These are phyloP conservation scores for Pilaira anomala DNA, from an alignment of 192 early-diverging fungal species.

Conservation along the genomic window DNA sequence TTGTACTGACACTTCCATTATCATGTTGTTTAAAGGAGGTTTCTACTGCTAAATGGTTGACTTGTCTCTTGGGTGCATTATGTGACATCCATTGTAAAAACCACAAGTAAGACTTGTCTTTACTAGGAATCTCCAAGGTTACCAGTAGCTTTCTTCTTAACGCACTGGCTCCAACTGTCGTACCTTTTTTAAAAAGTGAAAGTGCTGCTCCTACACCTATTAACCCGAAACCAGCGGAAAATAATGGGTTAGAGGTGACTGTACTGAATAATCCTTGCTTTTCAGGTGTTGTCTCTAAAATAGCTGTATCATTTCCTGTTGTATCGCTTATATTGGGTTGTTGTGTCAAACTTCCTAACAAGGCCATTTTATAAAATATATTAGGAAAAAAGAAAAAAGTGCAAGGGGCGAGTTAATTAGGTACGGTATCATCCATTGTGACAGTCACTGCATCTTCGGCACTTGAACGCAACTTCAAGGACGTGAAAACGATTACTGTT, in stretches of 20 bases:
- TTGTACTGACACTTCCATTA: slow-evolving; percentile 82
- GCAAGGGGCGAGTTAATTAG: too few relatives aligned
- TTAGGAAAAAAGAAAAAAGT: too few relatives aligned
- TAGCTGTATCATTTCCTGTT: slow-evolving; percentile 15
- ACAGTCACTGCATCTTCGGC: too few relatives aligned
- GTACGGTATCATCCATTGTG: too few relatives aligned
- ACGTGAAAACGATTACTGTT: too few relatives aligned
- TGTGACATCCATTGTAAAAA: slow-evolving; percentile 89
- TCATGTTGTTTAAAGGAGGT: slow-evolving; percentile 85
- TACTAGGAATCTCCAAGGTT: slow-evolving; percentile 90
- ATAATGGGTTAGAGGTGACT: slow-evolving; percentile 79
- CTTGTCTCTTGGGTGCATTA: slow-evolving; percentile 43
- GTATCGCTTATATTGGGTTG: slow-evolving; percentile 15
- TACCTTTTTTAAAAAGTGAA: slow-evolving; percentile 71
- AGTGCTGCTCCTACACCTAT: slow-evolving; percentile 84
- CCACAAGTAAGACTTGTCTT: slow-evolving; percentile 93
- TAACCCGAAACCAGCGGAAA: slow-evolving; percentile 91
- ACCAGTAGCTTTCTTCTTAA: slow-evolving; percentile 78
- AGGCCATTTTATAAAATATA: background rate
- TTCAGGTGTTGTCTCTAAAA: background rate
- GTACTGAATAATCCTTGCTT: slow-evolving; percentile 23
- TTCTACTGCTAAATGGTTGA: slow-evolving; percentile 81
- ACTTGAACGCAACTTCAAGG: too few relatives aligned
- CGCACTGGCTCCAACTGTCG: slow-evolving; percentile 63
- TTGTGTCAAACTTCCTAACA: slow-evolving; percentile 18